Evolutionary conservation across 2,329 filamentous ascomycete genomes (phyloP), one percentile per base, ranked within the genome.

Genomic region (Claviceps lovelessii): DNA sequence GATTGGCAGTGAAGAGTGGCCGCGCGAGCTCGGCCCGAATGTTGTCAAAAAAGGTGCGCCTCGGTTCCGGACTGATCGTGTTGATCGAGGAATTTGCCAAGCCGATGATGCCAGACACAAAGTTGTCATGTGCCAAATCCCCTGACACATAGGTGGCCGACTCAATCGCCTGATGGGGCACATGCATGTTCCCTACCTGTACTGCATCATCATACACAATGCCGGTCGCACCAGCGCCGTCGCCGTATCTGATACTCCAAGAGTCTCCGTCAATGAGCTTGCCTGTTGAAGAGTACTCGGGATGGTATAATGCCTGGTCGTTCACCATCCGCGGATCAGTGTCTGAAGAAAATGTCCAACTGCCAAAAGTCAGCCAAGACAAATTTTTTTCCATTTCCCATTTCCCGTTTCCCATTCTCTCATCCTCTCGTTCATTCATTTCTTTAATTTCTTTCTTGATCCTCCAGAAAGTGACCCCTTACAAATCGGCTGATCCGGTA

Each of bases 281-380:
- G 49, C 70, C 70, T 2, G 72, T 74, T 7, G 55, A 65, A 31
- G 75, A 73, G 3, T 68, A 55, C 42, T 65, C 60, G 4, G 79
- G 78, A 46, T 73, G 70, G 68, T 88, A 88, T 61, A 80, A 65
- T 44, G 68, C 63, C 61, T 86, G 83, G 5, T 78, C 78, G 0
- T 59, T 60, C 49, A 76, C 70, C 54, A 78, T 65, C 6, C 67
- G 65, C 2, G 67, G 58, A 5, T 77, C 65, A 15, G 83, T 77
- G 29, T 81, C 72, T 19, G 73, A 73, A 0, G 83, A 85, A 68
- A 84, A 86, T 45, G 83, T 79, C 84, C 85, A 88, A 69, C 86
- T 77, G n/a, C 10, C 29, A 0, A 4, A 23, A 4, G 39, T 49
- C 9, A 50, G 45, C 8, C 6, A 46, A 23, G 8, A 31, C 13